Evolutionary conservation across 352 stramenopile genomes (phyloP).

Genomic region (Phytophthora ramorum): DNA sequence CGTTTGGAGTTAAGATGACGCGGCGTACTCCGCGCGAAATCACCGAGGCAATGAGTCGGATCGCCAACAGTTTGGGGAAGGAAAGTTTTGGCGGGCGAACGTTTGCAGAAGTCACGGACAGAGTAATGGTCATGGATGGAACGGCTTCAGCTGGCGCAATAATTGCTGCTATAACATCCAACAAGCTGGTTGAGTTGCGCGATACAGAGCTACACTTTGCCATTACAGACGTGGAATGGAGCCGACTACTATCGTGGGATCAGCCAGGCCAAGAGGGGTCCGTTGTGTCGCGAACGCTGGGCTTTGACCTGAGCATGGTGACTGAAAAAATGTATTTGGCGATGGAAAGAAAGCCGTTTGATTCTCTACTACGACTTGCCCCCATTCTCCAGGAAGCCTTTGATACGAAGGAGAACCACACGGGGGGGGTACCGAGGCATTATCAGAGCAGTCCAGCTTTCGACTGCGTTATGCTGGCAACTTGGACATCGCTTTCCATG

Average conservation of each 20-base stretch:
- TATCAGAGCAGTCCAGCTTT: conserved; percentile 31
- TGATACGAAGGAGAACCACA: conserved; percentile 36
- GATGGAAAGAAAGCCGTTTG: conserved; percentile 20
- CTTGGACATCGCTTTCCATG: conserved; percentile 53
- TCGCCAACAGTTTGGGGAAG: conserved; percentile 34
- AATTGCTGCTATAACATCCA: conserved; percentile 6
- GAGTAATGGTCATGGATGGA: conserved; percentile 50
- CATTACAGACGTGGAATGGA: conserved; percentile 56
- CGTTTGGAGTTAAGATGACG: conserved; percentile 52
- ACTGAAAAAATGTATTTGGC: conserved; percentile 21
- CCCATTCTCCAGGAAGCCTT: conserved; percentile 49
- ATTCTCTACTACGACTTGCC: conserved; percentile 16
- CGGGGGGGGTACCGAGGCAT: not conserved
- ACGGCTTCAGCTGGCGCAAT: conserved; percentile 27
- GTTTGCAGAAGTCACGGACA: conserved; percentile 33
- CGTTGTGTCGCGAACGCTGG: conserved; percentile 14
- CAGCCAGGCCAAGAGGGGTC: not conserved
- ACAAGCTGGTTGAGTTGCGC: conserved; percentile 22
- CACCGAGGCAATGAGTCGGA: conserved; percentile 40
- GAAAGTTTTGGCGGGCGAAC: conserved; percentile 13
- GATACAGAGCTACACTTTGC: conserved; percentile 49
- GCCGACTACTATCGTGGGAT: conserved; percentile 15
- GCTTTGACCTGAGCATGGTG: conserved; percentile 36
- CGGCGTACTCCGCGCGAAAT: conserved; percentile 49
- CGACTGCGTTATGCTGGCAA: conserved; percentile 56